Conservation (phyloP, 352 stramenopile species). For the Phytophthora melonis region DNA sequence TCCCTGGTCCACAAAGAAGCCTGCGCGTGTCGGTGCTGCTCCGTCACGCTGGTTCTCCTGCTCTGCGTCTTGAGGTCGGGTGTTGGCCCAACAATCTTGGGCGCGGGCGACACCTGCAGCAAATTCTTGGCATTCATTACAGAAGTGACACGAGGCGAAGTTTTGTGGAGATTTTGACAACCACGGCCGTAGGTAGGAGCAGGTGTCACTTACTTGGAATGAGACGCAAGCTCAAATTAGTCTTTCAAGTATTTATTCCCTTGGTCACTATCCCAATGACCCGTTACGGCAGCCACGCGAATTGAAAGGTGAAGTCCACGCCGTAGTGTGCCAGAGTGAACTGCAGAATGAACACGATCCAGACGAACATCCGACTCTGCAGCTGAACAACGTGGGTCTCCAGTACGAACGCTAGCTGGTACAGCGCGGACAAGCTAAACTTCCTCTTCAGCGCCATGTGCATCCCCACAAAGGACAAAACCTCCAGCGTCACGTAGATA, state of each 20-base stretch:
- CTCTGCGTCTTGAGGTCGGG: not conserved
- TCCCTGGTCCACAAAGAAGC: not conserved
- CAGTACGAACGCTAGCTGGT: slow-evolving; percentile 36
- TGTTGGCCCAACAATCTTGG: not conserved
- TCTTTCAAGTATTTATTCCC: not conserved
- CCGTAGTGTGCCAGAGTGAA: slow-evolving; percentile 32
- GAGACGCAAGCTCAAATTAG: not conserved
- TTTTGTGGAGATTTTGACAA: not conserved
- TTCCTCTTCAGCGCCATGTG: slow-evolving; percentile 21
- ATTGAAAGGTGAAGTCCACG: slow-evolving; percentile 28
- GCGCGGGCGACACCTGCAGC: slow-evolving; percentile 5
- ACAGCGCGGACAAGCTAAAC: slow-evolving; percentile 32
- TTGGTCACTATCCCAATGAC: not conserved
- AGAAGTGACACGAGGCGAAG: not conserved
- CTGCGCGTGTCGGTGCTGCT: not conserved
- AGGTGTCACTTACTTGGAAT: not conserved
- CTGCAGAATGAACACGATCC: slow-evolving; percentile 37
- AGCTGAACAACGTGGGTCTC: slow-evolving; percentile 34
- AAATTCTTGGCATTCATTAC: slow-evolving; percentile 3
- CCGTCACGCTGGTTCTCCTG: slow-evolving; percentile 7
- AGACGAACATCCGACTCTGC: slow-evolving; percentile 31
- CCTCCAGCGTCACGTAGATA: slow-evolving; percentile 25
- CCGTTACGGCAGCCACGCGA: slow-evolving; percentile 13
- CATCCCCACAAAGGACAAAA: slow-evolving; percentile 23
- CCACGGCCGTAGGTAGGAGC: no score